phyloP scores from a whole-genome alignment of 2,329 filamentous ascomycete species.

The Epichloe gansuensis region DNA sequence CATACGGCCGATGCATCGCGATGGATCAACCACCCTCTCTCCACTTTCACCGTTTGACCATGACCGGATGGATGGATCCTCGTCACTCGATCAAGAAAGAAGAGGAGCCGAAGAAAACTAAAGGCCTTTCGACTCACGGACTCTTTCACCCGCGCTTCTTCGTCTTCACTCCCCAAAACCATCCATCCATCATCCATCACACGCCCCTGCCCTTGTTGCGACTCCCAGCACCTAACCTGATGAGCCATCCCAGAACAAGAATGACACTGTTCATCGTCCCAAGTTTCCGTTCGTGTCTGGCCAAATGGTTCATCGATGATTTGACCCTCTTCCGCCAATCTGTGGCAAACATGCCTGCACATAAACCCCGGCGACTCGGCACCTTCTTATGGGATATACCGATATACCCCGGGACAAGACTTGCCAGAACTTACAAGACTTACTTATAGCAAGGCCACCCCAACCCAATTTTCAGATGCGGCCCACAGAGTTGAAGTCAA shows the following conservation, averaged over 20 bases:
- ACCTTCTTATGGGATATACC: slow-evolving; percentile 8
- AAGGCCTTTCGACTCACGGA: background rate
- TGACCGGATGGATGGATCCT: background rate
- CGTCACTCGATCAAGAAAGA: slow-evolving; percentile 16
- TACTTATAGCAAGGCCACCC: slow-evolving; percentile 12
- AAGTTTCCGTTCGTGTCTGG: slow-evolving; percentile 1
- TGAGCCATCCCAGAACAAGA: background rate
- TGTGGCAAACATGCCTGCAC: slow-evolving; percentile 9
- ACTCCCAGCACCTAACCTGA: background rate
- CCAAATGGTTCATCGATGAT: slow-evolving; percentile 5
- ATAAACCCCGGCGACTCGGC: slow-evolving; percentile 1
- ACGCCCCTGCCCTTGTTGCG: background rate
- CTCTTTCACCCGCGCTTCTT: background rate
- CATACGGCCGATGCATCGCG: slow-evolving; percentile 11
- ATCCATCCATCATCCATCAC: background rate
- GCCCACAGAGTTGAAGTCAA: background rate
- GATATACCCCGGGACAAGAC: slow-evolving; percentile 6
- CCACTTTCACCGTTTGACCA: slow-evolving; percentile 12
- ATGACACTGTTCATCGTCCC: slow-evolving; percentile 8
- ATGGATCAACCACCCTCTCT: slow-evolving; percentile 11
- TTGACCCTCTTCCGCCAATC: slow-evolving; percentile 12
- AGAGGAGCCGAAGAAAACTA: background rate
- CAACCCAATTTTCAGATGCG: slow-evolving; percentile 5
- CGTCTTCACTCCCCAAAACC: background rate
- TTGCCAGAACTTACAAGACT: background rate